Base-by-base conservation (phyloP, 352 stramenopile species). In the Globisporangium cylindrosporum region DNA sequence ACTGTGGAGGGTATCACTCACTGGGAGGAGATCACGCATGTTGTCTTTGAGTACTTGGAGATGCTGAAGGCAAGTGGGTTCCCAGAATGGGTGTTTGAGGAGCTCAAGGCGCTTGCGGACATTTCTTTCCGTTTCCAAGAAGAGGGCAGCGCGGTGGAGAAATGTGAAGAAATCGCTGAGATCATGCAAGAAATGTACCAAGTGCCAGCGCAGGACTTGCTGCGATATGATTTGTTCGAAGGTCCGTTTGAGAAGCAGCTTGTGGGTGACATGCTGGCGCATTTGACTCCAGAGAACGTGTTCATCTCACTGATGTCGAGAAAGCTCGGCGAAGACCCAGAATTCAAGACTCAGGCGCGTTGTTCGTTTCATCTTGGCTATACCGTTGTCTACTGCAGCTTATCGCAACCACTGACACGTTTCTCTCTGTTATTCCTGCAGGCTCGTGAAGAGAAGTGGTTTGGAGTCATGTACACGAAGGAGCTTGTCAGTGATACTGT, bases 41-140 rank as follows among this genome's bases (percentile, higher is more conserved):
- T 75, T 2, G 75, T 93, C 18, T 93, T 93, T 61, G 79, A 91
- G 68, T 93, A 91, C 63, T 53, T 93, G 22, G 51, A 68, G 29
- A 90, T 93, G 71, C 80, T 93, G 22, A 71, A 67, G 32, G 38
- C 67, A 41, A 84, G 79, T 48, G 78, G 73, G 4, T 81, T 83
- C 36, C 86, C 84, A 0, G 73, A 80, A 29, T 93, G 84, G 86
- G 73, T 92, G 18, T 93, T 89, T 54, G 78, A 91, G n/a, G 86
- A 93, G 49, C 70, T 90, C 7, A 81, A 83, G 60, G 80, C 82
- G 22, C 71, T 93, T 3, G 72, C 82, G 7, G 77, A 88, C 36
- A 90, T 93, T 64, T 89, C 81, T 10, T 93, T 91, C 46, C 81
- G 80, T 34, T 93, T 93, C 49, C 79, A 91, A 59, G 82, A 93